Conservation (phyloP, 2,329 filamentous ascomycete species). For the Sporothrix curviconia region DNA sequence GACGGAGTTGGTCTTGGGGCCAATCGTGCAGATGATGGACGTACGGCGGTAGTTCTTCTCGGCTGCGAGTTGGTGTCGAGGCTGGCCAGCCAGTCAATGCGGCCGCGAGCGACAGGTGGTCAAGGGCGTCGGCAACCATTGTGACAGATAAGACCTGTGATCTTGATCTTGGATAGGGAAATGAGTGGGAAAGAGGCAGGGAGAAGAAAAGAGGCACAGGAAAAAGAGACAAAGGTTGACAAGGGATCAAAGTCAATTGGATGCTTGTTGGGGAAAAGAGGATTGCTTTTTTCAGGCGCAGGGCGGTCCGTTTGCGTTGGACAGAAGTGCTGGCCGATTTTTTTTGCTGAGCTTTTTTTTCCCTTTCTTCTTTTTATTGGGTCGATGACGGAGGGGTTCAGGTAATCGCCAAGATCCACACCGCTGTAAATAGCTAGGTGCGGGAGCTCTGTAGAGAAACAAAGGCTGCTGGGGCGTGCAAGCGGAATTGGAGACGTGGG, state of each 20-base stretch:
- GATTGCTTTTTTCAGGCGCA: not conserved
- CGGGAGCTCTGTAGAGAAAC: slow-evolving; percentile 8
- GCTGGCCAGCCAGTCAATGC: slow-evolving; percentile 57
- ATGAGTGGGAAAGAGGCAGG: not conserved
- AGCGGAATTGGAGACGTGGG: slow-evolving; percentile 5
- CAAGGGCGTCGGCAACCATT: slow-evolving; percentile 63
- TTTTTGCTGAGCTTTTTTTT: slow-evolving; percentile 16
- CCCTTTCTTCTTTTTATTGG: slow-evolving; percentile 8
- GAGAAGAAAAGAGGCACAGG: not conserved
- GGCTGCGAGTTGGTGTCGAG: slow-evolving; percentile 84
- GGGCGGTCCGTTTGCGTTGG: not conserved
- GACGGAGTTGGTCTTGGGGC: slow-evolving; percentile 96
- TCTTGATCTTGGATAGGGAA: not conserved
- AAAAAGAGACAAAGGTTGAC: not conserved
- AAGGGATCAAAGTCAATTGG: not conserved
- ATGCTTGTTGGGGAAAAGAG: not conserved
- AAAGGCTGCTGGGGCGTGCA: slow-evolving; percentile 6
- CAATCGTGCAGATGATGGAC: slow-evolving; percentile 98
- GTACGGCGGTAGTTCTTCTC: slow-evolving; percentile 89
- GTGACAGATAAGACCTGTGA: slow-evolving; percentile 16
- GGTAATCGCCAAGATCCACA: slow-evolving; percentile 13
- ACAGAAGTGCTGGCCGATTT: not conserved
- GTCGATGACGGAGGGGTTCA: slow-evolving; percentile 16
- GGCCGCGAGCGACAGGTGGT: slow-evolving; percentile 74
- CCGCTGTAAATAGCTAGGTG: slow-evolving; percentile 6